Evolutionary conservation across 73 alveolate species (phyloP).

Genomic region (Paramecium tetraurelia): DNA sequence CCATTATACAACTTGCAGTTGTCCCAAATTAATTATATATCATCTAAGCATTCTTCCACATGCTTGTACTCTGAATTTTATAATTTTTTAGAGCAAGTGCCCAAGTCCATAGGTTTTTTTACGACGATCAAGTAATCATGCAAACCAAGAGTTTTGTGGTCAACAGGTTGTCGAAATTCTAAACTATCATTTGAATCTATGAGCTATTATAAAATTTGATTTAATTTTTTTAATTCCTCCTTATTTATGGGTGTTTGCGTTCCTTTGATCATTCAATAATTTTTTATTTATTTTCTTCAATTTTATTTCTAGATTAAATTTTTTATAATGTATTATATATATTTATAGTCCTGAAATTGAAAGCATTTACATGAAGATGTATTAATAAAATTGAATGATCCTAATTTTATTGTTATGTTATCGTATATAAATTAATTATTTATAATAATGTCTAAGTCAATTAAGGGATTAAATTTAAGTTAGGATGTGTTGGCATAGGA

Average conservation of each 20-base stretch:
- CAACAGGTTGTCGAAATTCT: conserved; percentile 67
- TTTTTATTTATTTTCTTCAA: not conserved
- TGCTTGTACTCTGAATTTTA: conserved; percentile 48
- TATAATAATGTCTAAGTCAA: not conserved
- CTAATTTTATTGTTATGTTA: too few relatives aligned
- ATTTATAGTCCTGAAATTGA: too few relatives aligned
- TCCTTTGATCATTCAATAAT: not conserved
- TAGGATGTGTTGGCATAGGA: not conserved
- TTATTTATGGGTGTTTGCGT: not conserved
- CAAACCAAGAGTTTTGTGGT: conserved; percentile 60
- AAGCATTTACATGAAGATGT: too few relatives aligned
- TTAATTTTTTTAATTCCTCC: conserved; percentile 45
- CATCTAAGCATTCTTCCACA: conserved; percentile 63
- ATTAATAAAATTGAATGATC: too few relatives aligned
- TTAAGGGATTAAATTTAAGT: not conserved
- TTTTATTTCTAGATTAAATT: not conserved
- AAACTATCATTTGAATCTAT: conserved; percentile 49
- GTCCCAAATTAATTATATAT: conserved; percentile 69
- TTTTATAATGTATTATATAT: not conserved
- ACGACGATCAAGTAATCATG: conserved; percentile 65
- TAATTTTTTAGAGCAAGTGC: conserved; percentile 63
- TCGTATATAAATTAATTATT: not conserved
- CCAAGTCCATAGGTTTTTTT: conserved; percentile 73
- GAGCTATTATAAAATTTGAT: conserved; percentile 13
- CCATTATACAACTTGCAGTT: conserved; percentile 71